These are phyloP conservation scores for Schizopora paradoxa DNA, from an alignment of 1,284 basidiomycete genomes.

Conservation along the genomic window DNA sequence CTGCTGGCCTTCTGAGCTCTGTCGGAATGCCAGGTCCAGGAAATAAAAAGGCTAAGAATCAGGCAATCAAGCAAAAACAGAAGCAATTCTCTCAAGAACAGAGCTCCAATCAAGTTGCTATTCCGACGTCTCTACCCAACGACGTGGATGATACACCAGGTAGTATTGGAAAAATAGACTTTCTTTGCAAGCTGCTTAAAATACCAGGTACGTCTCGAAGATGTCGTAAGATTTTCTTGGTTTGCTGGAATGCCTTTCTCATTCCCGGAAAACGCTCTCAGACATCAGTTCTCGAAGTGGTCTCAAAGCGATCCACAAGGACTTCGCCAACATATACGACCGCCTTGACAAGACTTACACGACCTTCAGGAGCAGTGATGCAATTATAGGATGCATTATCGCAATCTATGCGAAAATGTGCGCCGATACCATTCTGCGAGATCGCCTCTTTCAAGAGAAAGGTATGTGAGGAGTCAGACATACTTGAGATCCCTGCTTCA, in stretches of 20 bases:
- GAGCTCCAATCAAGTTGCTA: too few species aligned
- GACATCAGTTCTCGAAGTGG: constrained; percentile 52
- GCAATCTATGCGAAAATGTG: constrained; percentile 62
- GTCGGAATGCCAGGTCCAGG: too few species aligned
- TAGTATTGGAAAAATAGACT: too few species aligned
- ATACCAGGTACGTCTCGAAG: neutral
- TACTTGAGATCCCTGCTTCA: neutral
- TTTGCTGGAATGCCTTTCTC: neutral
- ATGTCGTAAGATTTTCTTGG: too few species aligned
- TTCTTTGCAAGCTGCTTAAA: neutral
- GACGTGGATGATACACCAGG: too few species aligned
- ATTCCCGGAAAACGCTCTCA: too few species aligned
- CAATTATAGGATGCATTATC: constrained; percentile 47
- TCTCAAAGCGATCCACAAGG: constrained; percentile 50
- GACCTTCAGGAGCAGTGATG: constrained; percentile 32
- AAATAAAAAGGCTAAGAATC: too few species aligned
- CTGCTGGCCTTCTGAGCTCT: too few species aligned
- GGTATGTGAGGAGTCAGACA: neutral
- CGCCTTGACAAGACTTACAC: constrained; percentile 4
- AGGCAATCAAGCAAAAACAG: too few species aligned
- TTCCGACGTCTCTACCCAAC: too few species aligned
- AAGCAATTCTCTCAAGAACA: too few species aligned
- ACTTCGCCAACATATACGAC: constrained; percentile 10
- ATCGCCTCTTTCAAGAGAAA: constrained; percentile 55
- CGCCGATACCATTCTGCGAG: constrained; percentile 49